Base-by-base conservation (phyloP, 1,139 yeast genomes). In the Taphrina deformans region DNA sequence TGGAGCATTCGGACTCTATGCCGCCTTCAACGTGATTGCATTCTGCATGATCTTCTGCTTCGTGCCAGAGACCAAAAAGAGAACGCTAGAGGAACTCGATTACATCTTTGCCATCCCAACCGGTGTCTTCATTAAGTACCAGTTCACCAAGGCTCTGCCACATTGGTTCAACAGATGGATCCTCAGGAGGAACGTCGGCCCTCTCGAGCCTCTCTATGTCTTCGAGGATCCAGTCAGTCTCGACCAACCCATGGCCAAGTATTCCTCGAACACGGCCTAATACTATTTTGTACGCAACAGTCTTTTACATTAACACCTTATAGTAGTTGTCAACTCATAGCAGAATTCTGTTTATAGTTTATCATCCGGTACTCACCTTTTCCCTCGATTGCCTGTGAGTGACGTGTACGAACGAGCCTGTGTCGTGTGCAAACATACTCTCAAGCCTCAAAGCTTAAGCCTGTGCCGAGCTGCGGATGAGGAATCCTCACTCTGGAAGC, bases 21-120 rank as follows among this genome's bases (percentile, higher is more conserved):
- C 96, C 0, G 96, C 88, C 12, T 88, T 96, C 93, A 89, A 89
- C 74, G 72, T 87, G 65, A 79, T 87, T 64, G 95, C 93, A 0
- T 88, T 73, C 67, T 45, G 46, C 46, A 65, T 78, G 27, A 78
- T 83, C 23, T 84, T 80, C 73, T 77, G 82, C 68, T 79, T 83
- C 68, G 80, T 83, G 61, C 88, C 88, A 1, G 88, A 85, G 72
- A 85, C 88, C 1, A 82, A 83, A 71, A 84, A 82, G 27, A 77
- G 82, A 65, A 80, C 85, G 2, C 78, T 85, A 71, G 88, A 85
- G 73, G 87, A 85, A 72, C 77, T 85, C 74, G 88, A 85, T 71
- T 70, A 72, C 40, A 78, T 79, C 29, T 78, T 78, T 67, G 72
- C 75, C 45, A 75, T 77, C 9, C 73, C 78, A 2, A 76, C 79